Conservation (phyloP, 2,329 filamentous ascomycete genomes). For the Ceratocystis smalleyi region DNA sequence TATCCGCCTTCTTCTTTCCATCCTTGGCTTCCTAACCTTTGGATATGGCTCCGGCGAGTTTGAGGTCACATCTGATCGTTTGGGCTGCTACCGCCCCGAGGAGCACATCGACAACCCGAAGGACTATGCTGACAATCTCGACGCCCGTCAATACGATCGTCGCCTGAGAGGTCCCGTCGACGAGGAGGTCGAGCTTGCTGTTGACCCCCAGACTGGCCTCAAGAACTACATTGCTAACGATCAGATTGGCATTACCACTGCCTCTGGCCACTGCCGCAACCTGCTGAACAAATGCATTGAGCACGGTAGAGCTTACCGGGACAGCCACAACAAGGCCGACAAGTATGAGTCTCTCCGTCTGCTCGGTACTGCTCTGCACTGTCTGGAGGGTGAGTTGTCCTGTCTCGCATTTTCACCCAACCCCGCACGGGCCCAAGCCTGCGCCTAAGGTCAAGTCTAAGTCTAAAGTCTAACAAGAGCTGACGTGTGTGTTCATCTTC, state of each 20-base stretch:
- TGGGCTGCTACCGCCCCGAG: slow-evolving; percentile 69
- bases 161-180: slow-evolving; percentile 71
- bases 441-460: not conserved
- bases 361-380: slow-evolving; percentile 77
- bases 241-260: slow-evolving; percentile 60
- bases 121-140: slow-evolving; percentile 79
- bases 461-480: not conserved
- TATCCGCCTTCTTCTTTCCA: slow-evolving; percentile 75
- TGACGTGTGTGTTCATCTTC: not conserved
- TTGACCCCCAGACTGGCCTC: slow-evolving; percentile 61
- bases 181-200: slow-evolving; percentile 58
- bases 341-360: slow-evolving; percentile 75
- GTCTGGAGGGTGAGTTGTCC: slow-evolving; percentile 49
- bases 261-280: slow-evolving; percentile 57
- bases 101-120: slow-evolving; percentile 61
- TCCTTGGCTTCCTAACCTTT: slow-evolving; percentile 79
- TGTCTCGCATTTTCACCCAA: not conserved
- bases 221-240: slow-evolving; percentile 96
- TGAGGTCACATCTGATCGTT: slow-evolving; percentile 63
- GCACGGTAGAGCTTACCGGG: slow-evolving; percentile 56
- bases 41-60: slow-evolving; percentile 79
- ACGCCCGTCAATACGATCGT: slow-evolving; percentile 67
- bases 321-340: slow-evolving; percentile 47
- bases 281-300: slow-evolving; percentile 62
- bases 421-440: slow-evolving; percentile 1